Conservation (phyloP, 352 stramenopile species). For the Phytopythium mirpurense region DNA sequence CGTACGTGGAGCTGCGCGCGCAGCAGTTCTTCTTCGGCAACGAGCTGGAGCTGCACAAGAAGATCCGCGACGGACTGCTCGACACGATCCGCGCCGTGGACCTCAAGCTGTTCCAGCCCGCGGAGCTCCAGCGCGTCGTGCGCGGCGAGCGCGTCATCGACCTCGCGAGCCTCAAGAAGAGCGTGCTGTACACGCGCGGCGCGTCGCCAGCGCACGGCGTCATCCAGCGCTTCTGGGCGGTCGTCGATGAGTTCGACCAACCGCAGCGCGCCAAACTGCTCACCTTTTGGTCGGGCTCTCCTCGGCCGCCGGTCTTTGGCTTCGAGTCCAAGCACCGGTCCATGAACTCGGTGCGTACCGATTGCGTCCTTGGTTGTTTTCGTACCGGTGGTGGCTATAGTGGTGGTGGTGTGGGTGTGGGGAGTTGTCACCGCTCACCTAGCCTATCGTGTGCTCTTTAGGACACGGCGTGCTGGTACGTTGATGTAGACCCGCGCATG, state of each 20-base stretch:
- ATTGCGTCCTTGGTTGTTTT: background rate
- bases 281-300: constrained; percentile 75
- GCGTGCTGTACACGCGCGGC: constrained; percentile 51
- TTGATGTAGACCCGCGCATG: constrained; percentile 53
- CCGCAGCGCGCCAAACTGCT: constrained; percentile 43
- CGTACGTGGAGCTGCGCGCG: constrained; percentile 58
- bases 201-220: constrained; percentile 34
- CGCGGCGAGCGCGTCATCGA: constrained; percentile 50
- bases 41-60: constrained; percentile 50
- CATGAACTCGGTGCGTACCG: constrained; percentile 41
- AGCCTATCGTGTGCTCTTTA: constrained; percentile 7
- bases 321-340: constrained; percentile 53
- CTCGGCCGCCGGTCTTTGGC: constrained; percentile 62
- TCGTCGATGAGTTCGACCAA: constrained; percentile 60
- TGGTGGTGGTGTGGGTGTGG: too few relatives aligned
- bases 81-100: constrained; percentile 50
- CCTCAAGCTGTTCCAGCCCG: constrained; percentile 50
- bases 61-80: constrained; percentile 48
- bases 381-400: too few relatives aligned
- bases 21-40: constrained; percentile 61
- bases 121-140: constrained; percentile 47
- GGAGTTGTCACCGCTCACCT: background rate
- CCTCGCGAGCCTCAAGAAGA: constrained; percentile 40
- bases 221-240: constrained; percentile 56
- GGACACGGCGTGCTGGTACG: constrained; percentile 62